Percentiles rank a stretch among this genome's conserved stretches.
Evolutionary conservation across 2,329 filamentous ascomycete species (phyloP).

Genomic region (Botrytis cinerea): DNA sequence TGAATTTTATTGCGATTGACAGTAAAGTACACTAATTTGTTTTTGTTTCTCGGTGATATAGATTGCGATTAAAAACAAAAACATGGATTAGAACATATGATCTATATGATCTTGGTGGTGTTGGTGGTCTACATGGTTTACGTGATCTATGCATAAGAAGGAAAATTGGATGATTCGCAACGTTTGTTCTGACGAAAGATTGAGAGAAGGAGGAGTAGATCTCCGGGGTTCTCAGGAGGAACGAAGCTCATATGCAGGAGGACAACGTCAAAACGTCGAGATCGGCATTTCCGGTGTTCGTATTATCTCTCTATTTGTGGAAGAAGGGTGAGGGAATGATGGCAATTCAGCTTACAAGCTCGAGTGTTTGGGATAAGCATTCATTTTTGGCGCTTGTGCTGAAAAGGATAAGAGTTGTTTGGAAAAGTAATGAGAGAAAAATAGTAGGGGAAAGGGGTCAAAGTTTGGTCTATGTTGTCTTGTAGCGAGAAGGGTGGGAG

Average conservation of each 20-base stretch:
- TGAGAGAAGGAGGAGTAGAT: background rate
- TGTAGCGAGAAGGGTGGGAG: background rate
- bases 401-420: background rate
- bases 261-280: background rate
- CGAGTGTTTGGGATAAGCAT: background rate
- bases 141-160: background rate
- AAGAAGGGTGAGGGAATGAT: background rate
- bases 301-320: background rate
- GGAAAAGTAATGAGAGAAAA: background rate
- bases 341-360: background rate
- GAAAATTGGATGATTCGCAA: background rate
- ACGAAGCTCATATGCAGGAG: background rate
- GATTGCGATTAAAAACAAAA: background rate
- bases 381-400: background rate
- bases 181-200: background rate
- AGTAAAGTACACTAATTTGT: background rate
- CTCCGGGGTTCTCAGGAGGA: background rate
- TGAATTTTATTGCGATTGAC: conserved; percentile 9
- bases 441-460: background rate
- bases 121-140: background rate
- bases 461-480: too few relatives aligned
- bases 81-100: background rate
- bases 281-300: background rate
- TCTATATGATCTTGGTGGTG: background rate
- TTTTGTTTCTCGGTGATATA: background rate